Conservation (phyloP, 371 early-diverging fungal genomes). For the Thermomucor indicae-seudaticae region DNA sequence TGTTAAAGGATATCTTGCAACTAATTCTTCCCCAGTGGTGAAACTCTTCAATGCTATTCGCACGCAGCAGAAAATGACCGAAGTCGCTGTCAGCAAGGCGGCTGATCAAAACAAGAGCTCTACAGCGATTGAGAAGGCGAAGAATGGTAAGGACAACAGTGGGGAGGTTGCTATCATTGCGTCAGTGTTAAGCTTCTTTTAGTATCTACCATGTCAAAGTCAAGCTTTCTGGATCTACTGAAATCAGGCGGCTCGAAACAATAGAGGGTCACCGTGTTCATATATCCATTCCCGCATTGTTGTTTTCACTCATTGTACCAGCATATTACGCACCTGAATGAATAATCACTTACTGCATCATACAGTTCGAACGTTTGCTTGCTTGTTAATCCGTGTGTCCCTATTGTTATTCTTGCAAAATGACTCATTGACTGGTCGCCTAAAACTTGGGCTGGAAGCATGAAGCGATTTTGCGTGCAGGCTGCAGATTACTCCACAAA, state of each 20-base stretch:
- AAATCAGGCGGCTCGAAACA: slow-evolving; percentile 37
- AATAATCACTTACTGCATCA: too few species aligned
- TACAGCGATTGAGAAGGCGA: slow-evolving; percentile 54
- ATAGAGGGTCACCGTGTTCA: too few species aligned
- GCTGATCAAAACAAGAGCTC: slow-evolving; percentile 37
- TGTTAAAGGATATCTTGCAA: neutral
- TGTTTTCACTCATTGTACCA: neutral
- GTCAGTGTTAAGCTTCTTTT: neutral
- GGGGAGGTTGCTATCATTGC: too few species aligned
- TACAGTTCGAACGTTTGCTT: too few species aligned
- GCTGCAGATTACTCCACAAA: too few species aligned
- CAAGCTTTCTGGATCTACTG: slow-evolving; percentile 60
- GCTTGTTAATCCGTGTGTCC: too few species aligned
- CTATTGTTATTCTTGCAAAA: too few species aligned
- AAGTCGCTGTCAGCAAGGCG: slow-evolving; percentile 49
- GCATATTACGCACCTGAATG: too few species aligned
- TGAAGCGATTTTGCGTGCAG: too few species aligned
- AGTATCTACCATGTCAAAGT: slow-evolving; percentile 61
- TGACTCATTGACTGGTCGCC: too few species aligned
- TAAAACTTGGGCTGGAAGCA: too few species aligned
- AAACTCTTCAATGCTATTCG: slow-evolving; percentile 82
- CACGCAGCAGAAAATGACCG: slow-evolving; percentile 68
- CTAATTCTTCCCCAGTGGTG: slow-evolving; percentile 51
- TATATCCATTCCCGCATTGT: neutral
- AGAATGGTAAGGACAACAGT: slow-evolving; percentile 27